A percentile compares a stretch with the other conserved stretches of the same genome.
These are phyloP conservation scores for Perilla frutescens DNA, from an alignment of 257 asterid genomes.

Conservation along the genomic window DNA sequence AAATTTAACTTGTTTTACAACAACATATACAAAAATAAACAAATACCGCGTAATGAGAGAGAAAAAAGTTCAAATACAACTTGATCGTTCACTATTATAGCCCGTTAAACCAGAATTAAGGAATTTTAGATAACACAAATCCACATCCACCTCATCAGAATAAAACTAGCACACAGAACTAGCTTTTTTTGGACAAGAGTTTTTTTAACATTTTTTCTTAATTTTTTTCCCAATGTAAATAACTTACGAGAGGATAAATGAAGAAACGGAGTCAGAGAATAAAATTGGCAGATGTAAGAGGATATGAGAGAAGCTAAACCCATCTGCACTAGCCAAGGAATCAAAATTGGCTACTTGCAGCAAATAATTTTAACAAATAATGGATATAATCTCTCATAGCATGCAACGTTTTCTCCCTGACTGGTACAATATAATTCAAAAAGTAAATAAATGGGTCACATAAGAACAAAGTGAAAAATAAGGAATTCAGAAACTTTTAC, in stretches of 20 bases:
- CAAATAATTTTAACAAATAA: conserved; percentile 19
- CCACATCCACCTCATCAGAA: neutral
- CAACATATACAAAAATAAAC: too few relatives aligned
- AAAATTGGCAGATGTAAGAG: neutral
- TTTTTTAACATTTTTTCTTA: neutral
- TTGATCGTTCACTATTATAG: neutral
- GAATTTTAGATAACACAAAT: neutral
- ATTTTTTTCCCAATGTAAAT: neutral
- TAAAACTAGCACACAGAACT: neutral
- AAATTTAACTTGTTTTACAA: too few relatives aligned
- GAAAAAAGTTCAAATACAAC: neutral
- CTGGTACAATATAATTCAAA: conserved; percentile 14
- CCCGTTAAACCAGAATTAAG: neutral
- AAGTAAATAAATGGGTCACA: conserved; percentile 5
- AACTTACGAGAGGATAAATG: neutral
- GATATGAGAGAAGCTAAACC: conserved; percentile 8
- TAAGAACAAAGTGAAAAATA: conserved; percentile 37
- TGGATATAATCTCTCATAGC: conserved; percentile 2
- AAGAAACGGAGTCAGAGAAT: neutral
- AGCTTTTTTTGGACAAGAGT: neutral
- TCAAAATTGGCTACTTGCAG: conserved; percentile 8
- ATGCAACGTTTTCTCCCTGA: conserved; percentile 22
- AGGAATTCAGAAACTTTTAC: too few relatives aligned
- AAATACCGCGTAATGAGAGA: neutral
- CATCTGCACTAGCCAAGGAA: conserved; percentile 14